A percentile compares a stretch with the other conserved stretches of the same genome.
Conservation (phyloP, 148 eudicot species). For the Bassia scoparia region DNA sequence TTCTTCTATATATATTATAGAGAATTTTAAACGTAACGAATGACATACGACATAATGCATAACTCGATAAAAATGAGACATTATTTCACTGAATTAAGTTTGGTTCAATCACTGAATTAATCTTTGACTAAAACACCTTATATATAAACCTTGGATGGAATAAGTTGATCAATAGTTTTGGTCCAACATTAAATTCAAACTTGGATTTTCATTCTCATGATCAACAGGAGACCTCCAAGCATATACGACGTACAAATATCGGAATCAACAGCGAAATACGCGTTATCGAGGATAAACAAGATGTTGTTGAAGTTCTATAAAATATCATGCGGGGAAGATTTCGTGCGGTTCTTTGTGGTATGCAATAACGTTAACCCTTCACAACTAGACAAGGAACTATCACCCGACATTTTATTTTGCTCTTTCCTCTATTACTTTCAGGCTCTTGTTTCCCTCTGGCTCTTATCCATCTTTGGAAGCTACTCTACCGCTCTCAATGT, state of each 20-base stretch:
- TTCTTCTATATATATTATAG: too few relatives aligned
- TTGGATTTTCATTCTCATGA: too few relatives aligned
- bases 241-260: conserved; percentile 38
- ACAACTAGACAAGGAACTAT: conserved; percentile 17
- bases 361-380: conserved; percentile 12
- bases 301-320: conserved; percentile 33
- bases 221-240: conserved; percentile 51
- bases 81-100: too few relatives aligned
- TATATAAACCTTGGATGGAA: too few relatives aligned
- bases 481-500: conserved; percentile 57
- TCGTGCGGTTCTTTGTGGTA: conserved; percentile 52
- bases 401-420: conserved; percentile 22
- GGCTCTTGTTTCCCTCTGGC: conserved; percentile 50
- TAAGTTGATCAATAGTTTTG: too few relatives aligned
- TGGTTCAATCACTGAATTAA: too few relatives aligned
- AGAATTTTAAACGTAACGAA: too few relatives aligned
- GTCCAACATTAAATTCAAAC: too few relatives aligned
- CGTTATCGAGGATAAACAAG: conserved; percentile 35
- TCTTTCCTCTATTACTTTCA: conserved; percentile 24
- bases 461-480: conserved; percentile 50
- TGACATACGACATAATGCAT: too few relatives aligned
- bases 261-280: conserved; percentile 41
- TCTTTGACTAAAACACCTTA: too few relatives aligned
- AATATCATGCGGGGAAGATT: conserved; percentile 55
- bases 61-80: too few relatives aligned